A percentile compares a stretch with the other conserved stretches of the same genome.
These are phyloP conservation scores for Dactylorhiza incarnata DNA, from an alignment of 106 monocot genomes.

Conservation along the genomic window DNA sequence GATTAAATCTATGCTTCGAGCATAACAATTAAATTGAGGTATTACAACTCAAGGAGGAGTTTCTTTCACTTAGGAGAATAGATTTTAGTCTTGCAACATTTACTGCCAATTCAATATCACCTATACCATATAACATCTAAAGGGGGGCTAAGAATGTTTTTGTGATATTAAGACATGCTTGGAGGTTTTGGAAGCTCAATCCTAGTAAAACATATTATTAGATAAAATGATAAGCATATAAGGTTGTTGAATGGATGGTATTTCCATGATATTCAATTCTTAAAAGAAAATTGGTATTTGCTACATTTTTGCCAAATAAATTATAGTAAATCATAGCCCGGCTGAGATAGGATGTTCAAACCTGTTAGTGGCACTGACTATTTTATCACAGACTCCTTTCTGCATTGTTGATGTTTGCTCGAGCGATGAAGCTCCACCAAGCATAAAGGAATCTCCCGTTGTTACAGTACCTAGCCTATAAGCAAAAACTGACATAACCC, in stretches of 20 bases:
- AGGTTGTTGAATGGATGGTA: too few species aligned
- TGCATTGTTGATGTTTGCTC: conserved; percentile 33
- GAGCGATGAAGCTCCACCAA: conserved; percentile 26
- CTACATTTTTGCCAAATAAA: not conserved
- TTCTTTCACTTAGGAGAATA: not conserved
- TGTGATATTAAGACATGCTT: not conserved
- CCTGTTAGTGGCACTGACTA: conserved; percentile 81
- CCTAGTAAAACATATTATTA: not conserved
- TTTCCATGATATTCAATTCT: not conserved
- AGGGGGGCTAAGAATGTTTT: not conserved
- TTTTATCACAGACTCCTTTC: conserved; percentile 77
- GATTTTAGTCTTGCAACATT: not conserved
- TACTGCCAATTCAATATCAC: not conserved
- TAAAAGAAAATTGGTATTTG: not conserved
- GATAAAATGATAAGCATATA: too few species aligned
- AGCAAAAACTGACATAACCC: conserved; percentile 53
- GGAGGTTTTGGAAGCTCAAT: not conserved
- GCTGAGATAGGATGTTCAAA: conserved; percentile 13
- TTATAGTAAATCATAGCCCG: not conserved
- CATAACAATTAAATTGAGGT: not conserved
- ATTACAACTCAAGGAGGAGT: not conserved
- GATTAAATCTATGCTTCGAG: too few species aligned
- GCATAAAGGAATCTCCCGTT: conserved; percentile 41
- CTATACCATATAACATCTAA: not conserved
- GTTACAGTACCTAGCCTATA: conserved; percentile 35